A percentile compares a stretch with the other conserved stretches of the same genome.
phyloP scores from a whole-genome alignment of 768 basidiomycete species.

The Chiua virens region DNA sequence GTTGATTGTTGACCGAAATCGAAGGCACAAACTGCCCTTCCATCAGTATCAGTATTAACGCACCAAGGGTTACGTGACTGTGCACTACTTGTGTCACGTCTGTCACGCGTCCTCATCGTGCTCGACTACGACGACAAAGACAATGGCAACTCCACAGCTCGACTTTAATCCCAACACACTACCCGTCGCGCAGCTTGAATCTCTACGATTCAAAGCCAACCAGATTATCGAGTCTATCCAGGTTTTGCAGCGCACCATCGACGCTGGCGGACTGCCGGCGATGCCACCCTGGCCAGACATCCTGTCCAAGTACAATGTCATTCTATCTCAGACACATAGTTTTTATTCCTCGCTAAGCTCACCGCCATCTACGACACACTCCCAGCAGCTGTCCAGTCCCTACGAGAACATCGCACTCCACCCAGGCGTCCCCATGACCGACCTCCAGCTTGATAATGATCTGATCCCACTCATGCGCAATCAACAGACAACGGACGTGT shows the following conservation, averaged over 20 bases:
- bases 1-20: too few species aligned
- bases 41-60: too few species aligned
- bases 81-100: too few species aligned
- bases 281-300: conserved; percentile 69
- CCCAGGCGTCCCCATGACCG: conserved; percentile 30
- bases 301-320: conserved; percentile 80
- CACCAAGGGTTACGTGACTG: too few species aligned
- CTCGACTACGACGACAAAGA: too few species aligned
- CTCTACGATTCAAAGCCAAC: conserved; percentile 70
- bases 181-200: conserved; percentile 72
- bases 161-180: conserved; percentile 37
- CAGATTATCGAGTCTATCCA: conserved; percentile 78
- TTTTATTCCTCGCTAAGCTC: conserved; percentile 62
- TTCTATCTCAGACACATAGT: conserved; percentile 80
- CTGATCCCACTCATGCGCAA: conserved; percentile 75
- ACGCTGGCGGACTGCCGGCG: conserved; percentile 29
- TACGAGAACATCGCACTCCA: conserved; percentile 72
- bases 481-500: conserved; percentile 76
- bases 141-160: background rate
- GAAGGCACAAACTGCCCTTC: too few species aligned
- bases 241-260: conserved; percentile 61
- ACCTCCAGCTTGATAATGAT: conserved; percentile 69
- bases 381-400: conserved; percentile 27
- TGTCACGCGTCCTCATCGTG: too few species aligned
- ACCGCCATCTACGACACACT: conserved; percentile 30